Percentiles rank a stretch among this genome's conserved stretches.
Conservation (phyloP, 306 rosid species). For the Mimosa bimucronata region DNA sequence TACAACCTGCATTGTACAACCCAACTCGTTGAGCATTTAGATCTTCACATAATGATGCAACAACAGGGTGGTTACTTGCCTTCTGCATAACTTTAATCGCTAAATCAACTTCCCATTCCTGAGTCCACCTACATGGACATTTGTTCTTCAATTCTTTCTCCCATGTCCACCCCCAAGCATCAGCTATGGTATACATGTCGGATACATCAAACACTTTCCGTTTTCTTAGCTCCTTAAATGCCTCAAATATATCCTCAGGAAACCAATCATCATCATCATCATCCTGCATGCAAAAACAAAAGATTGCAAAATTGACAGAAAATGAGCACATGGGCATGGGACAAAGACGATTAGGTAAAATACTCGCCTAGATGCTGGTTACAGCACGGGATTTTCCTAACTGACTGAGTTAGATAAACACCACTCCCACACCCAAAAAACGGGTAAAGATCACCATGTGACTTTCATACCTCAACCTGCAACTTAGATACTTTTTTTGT, state of each 20-base stretch:
- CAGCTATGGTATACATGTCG: constrained; percentile 94
- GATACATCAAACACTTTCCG: constrained; percentile 83
- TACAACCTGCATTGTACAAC: constrained; percentile 60
- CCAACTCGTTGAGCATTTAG: constrained; percentile 30
- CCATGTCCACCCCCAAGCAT: constrained; percentile 99
- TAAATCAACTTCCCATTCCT: constrained; percentile 93
- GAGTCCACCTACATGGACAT: constrained; percentile 87
- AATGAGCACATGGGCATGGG: constrained; percentile 22
- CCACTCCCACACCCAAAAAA: constrained; percentile 6
- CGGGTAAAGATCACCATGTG: constrained; percentile 12
- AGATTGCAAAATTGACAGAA: constrained; percentile 15
- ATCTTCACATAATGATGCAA: constrained; percentile 7
- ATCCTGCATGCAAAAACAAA: constrained; percentile 50
- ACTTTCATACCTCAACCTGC: constrained; percentile 62
- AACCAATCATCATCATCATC: constrained; percentile 97
- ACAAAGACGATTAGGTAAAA: constrained; percentile 22
- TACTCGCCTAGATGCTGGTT: constrained; percentile 25
- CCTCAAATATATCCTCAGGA: constrained; percentile 81
- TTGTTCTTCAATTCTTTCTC: constrained; percentile 71
- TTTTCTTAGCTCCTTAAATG: constrained; percentile 87
- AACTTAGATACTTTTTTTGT: constrained; percentile 52
- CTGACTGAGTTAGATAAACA: constrained; percentile 26
- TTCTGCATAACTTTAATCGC: constrained; percentile 80
- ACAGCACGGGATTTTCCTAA: not conserved
- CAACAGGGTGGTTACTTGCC: constrained; percentile 57